Evolutionary conservation across 306 rosid species (phyloP).

Genomic region (Cucumis cinereus): DNA sequence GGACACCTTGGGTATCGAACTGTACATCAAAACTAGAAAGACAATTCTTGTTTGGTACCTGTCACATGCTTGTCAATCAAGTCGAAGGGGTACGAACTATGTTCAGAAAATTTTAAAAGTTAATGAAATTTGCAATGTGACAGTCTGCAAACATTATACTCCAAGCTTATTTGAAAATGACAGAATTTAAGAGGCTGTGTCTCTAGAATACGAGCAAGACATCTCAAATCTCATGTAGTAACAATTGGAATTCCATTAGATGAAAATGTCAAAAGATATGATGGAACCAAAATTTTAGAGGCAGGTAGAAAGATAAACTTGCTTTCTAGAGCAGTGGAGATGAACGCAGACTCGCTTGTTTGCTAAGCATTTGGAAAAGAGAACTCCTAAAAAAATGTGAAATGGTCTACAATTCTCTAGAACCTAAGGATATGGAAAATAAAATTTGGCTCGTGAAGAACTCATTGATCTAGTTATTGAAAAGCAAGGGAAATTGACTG

Average conservation of each 20-base stretch:
- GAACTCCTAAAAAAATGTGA: constrained; percentile 42
- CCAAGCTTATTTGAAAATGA: constrained; percentile 58
- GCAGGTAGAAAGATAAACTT: constrained; percentile 42
- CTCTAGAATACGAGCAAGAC: constrained; percentile 22
- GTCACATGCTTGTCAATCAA: constrained; percentile 50
- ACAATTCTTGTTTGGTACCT: constrained; percentile 50
- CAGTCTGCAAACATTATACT: constrained; percentile 37
- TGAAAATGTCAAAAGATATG: constrained; percentile 43
- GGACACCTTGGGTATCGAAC: constrained; percentile 46
- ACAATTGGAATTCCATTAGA: constrained; percentile 50
- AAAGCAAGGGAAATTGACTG: background rate
- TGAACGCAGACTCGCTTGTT: constrained; percentile 57
- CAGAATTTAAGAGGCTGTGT: constrained; percentile 40
- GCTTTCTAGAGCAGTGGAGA: constrained; percentile 34
- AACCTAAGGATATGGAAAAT: constrained; percentile 31
- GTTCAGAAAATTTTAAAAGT: constrained; percentile 36
- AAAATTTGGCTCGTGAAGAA: constrained; percentile 32
- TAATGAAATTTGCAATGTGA: constrained; percentile 33
- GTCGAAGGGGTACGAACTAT: constrained; percentile 52
- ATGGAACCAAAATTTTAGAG: constrained; percentile 30
- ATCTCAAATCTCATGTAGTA: constrained; percentile 43
- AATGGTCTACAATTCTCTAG: constrained; percentile 34
- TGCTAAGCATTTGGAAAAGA: constrained; percentile 67
- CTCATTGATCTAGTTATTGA: constrained; percentile 37
- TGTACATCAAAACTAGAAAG: constrained; percentile 27